Evolutionary conservation across 768 basidiomycete genomes (phyloP).

Genomic region (Termitomyces sp.): DNA sequence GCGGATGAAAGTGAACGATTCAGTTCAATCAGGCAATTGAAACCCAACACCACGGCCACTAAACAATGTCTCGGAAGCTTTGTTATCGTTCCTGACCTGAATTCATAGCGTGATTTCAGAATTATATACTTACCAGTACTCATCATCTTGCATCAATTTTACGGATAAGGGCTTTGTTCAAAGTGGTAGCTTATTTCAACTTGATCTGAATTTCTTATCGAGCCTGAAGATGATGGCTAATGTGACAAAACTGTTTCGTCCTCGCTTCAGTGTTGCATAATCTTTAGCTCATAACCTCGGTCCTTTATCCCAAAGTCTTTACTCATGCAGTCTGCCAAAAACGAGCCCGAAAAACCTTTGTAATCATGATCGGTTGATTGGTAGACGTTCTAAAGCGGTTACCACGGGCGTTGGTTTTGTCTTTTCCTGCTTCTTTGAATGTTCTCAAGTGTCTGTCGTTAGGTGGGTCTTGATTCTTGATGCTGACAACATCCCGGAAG

Average conservation of each 20-base stretch:
- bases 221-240: background rate
- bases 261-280: background rate
- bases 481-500: background rate
- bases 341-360: too few species aligned
- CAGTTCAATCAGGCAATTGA: conserved; percentile 6
- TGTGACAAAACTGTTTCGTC: background rate
- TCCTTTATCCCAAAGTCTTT: background rate
- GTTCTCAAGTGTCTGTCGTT: background rate
- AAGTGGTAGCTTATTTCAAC: background rate
- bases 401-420: background rate
- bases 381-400: background rate
- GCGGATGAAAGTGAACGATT: background rate
- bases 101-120: background rate
- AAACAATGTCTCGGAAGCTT: background rate
- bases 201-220: background rate
- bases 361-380: background rate
- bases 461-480: background rate
- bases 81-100: background rate
- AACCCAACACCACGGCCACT: conserved; percentile 1
- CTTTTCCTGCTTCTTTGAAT: background rate
- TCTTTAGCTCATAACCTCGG: conserved; percentile 2
- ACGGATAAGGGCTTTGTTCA: background rate
- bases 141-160: too few species aligned
- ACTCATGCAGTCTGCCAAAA: background rate
- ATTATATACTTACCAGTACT: background rate